These are phyloP conservation scores for Xanthoconium separans DNA, from an alignment of 1,284 basidiomycete genomes.

Conservation along the genomic window DNA sequence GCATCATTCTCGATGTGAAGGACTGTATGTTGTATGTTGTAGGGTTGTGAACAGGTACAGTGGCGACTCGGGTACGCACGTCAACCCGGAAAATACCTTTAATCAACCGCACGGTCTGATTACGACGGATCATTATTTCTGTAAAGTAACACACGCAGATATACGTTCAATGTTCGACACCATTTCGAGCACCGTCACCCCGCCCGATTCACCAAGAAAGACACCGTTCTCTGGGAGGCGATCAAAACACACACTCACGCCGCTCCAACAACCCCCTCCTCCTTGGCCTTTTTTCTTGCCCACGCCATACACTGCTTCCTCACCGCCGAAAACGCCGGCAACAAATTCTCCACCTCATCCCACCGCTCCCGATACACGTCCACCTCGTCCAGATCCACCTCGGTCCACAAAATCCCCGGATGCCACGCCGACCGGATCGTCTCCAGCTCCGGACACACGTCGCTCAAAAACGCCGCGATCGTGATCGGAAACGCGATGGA, in stretches of 20 bases:
- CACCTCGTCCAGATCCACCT: slow-evolving; percentile 3
- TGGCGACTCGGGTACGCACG: no score
- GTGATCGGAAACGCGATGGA: slow-evolving; percentile 13
- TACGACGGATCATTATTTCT: no score
- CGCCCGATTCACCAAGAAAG: background rate
- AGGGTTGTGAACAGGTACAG: no score
- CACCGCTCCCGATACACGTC: slow-evolving; percentile 16
- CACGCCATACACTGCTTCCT: slow-evolving; percentile 19
- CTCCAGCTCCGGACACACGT: slow-evolving; percentile 22
- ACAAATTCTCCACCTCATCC: slow-evolving; percentile 23
- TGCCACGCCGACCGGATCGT: slow-evolving; percentile 11
- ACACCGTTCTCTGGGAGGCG: background rate
- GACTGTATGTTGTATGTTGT: no score
- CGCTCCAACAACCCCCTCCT: background rate
- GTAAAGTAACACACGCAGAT: no score
- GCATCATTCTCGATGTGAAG: no score
- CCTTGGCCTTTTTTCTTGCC: background rate
- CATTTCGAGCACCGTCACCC: background rate
- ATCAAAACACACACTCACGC: background rate
- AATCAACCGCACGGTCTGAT: no score
- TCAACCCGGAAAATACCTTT: no score
- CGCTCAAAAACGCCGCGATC: slow-evolving; percentile 29
- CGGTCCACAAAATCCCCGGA: background rate
- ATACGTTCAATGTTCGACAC: no score
- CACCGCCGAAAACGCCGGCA: slow-evolving; percentile 22